Conservation (phyloP, 2,329 filamentous ascomycete species). For the Alternaria metachromatica region DNA sequence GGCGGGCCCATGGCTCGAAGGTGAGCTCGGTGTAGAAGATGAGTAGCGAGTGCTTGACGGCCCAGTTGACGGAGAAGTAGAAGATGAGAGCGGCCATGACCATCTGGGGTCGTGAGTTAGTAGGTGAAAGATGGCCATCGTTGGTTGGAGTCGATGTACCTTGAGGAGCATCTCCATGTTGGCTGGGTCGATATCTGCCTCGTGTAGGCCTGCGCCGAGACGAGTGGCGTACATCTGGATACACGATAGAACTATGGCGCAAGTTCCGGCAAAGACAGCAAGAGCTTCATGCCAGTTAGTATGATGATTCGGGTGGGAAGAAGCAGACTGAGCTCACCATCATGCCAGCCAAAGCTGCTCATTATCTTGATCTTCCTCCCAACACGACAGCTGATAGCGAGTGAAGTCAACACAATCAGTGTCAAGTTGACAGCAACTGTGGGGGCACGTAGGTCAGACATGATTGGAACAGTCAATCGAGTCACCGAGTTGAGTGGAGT, state of each 20-base stretch:
- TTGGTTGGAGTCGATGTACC: neutral
- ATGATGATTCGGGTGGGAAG: neutral
- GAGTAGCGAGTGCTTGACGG: slow-evolving; percentile 50
- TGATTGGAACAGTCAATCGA: neutral
- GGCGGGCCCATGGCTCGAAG: slow-evolving; percentile 26
- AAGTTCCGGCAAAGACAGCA: slow-evolving; percentile 30
- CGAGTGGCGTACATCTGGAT: slow-evolving; percentile 33
- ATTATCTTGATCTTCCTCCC: slow-evolving; percentile 31
- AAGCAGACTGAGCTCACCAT: slow-evolving; percentile 23
- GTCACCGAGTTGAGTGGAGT: neutral
- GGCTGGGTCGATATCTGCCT: slow-evolving; percentile 10
- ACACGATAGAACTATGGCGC: slow-evolving; percentile 33
- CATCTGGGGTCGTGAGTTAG: slow-evolving; percentile 9
- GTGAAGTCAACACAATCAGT: slow-evolving; percentile 31
- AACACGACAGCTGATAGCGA: slow-evolving; percentile 30
- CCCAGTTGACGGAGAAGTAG: slow-evolving; percentile 51
- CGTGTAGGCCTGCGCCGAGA: slow-evolving; percentile 29
- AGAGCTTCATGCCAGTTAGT: slow-evolving; percentile 24
- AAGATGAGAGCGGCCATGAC: slow-evolving; percentile 39
- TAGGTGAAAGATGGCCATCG: neutral
- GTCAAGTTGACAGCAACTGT: slow-evolving; percentile 34
- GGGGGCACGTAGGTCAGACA: slow-evolving; percentile 20
- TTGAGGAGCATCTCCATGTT: slow-evolving; percentile 22
- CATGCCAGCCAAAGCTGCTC: slow-evolving; percentile 34
- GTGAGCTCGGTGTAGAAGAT: slow-evolving; percentile 51